A percentile compares a stretch with the other conserved stretches of the same genome.
Evolutionary conservation across 331 rosid species (phyloP).

Genomic region (Cydonia oblonga): DNA sequence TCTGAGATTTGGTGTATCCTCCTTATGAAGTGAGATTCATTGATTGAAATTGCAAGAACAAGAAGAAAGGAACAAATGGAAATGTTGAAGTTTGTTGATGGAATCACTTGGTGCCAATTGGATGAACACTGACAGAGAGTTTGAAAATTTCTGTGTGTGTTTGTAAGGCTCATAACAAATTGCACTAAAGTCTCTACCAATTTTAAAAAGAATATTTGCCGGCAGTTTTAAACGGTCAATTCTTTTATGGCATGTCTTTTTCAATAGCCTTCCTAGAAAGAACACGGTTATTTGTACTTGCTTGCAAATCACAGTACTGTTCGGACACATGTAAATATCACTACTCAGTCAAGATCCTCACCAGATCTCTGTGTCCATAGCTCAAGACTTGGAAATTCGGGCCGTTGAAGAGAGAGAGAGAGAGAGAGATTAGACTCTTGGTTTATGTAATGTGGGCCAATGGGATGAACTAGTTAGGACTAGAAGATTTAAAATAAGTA

Average conservation of each 20-base stretch:
- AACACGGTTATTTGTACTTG: neutral
- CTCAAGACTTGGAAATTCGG: no score
- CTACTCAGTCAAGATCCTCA: no score
- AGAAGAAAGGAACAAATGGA: neutral
- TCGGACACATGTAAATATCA: no score
- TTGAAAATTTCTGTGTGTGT: conserved; percentile 1
- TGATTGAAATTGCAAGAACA: neutral
- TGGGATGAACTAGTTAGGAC: no score
- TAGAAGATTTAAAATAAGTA: no score
- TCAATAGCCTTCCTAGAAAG: neutral
- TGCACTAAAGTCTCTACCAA: neutral
- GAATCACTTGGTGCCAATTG: conserved; percentile 30
- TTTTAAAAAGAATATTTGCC: conserved; percentile 18
- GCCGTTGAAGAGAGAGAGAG: no score
- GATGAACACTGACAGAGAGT: conserved; percentile 4
- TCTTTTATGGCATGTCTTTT: neutral
- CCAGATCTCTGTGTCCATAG: no score
- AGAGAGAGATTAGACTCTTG: no score
- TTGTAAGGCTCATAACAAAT: neutral
- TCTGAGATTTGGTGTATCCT: neutral
- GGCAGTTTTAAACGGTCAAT: conserved; percentile 43
- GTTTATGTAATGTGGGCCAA: no score
- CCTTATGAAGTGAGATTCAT: conserved; percentile 1
- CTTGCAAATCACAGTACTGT: no score
- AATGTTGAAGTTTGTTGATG: neutral